Conservation (phyloP, 1,284 basidiomycete species). For the Cutaneotrichosporon sp. region DNA sequence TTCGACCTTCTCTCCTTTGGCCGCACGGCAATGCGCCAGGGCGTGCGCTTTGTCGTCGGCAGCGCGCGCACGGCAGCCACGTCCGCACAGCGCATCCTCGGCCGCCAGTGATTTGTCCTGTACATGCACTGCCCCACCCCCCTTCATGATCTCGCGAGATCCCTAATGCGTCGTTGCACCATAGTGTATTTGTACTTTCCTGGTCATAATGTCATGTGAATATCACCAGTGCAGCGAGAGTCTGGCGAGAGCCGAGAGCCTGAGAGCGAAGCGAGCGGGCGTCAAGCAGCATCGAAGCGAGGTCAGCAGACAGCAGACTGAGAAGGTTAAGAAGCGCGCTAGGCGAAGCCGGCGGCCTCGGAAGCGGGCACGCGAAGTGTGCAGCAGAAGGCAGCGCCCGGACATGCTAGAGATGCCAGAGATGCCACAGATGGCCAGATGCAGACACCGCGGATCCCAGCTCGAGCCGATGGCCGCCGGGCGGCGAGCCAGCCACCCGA, state of each 20-base stretch:
- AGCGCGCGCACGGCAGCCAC: constrained; percentile 12
- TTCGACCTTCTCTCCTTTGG: constrained; percentile 50
- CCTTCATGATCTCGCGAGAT: background rate
- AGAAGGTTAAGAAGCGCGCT: background rate
- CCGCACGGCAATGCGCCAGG: constrained; percentile 36
- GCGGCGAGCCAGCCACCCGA: too few relatives aligned
- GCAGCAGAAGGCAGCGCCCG: background rate
- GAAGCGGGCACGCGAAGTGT: background rate
- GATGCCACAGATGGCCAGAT: too few relatives aligned
- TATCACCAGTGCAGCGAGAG: constrained; percentile 7
- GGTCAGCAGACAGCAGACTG: too few relatives aligned
- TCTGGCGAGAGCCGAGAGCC: too few relatives aligned
- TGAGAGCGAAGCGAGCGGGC: too few relatives aligned
- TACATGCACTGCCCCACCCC: background rate
- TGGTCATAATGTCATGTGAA: constrained; percentile 10
- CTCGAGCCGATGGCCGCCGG: too few relatives aligned
- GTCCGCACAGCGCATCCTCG: constrained; percentile 12
- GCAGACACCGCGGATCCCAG: too few relatives aligned
- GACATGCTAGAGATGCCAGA: too few relatives aligned
- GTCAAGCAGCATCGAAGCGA: too few relatives aligned
- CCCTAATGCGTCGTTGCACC: constrained; percentile 8
- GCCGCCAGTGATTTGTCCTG: background rate
- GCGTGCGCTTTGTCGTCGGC: constrained; percentile 28
- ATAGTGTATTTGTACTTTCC: constrained; percentile 12
- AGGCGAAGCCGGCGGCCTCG: background rate